These are phyloP conservation scores for Backusella macrospora DNA, from an alignment of 192 early-diverging fungal genomes.

Conservation along the genomic window DNA sequence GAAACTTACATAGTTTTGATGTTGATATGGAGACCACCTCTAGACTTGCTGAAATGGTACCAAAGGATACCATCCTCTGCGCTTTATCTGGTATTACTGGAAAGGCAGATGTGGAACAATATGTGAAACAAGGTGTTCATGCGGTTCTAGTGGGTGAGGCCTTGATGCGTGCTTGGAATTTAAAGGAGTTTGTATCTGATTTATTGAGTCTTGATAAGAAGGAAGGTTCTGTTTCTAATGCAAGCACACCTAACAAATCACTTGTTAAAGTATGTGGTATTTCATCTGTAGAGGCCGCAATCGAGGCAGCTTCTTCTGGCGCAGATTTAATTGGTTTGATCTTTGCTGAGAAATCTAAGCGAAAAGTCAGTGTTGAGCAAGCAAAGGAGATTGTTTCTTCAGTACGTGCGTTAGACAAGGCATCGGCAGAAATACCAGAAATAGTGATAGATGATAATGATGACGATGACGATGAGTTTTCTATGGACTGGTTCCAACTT, in stretches of 20 bases:
- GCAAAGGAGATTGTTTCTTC: constrained; percentile 76
- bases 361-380: constrained; percentile 66
- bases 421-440: constrained; percentile 20
- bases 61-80: constrained; percentile 73
- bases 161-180: constrained; percentile 83
- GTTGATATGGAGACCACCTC: constrained; percentile 90
- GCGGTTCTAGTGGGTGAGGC: constrained; percentile 94
- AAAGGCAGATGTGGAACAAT: constrained; percentile 80
- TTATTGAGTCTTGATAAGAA: constrained; percentile 54
- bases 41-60: constrained; percentile 75
- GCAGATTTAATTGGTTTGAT: constrained; percentile 96
- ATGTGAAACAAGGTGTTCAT: constrained; percentile 72
- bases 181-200: constrained; percentile 71
- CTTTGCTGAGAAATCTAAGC: constrained; percentile 79
- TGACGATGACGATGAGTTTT: too few species aligned
- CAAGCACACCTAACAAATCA: background rate
- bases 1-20: constrained; percentile 94
- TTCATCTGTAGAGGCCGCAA: constrained; percentile 77
- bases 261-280: constrained; percentile 96
- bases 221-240: background rate
- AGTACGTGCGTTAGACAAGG: constrained; percentile 47
- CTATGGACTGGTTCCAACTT: constrained; percentile 51
- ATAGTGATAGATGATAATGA: background rate
- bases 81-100: constrained; percentile 91
- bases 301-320: constrained; percentile 70